Conservation (phyloP, 2,329 filamentous ascomycete species). For the Trichoderma harzianum region DNA sequence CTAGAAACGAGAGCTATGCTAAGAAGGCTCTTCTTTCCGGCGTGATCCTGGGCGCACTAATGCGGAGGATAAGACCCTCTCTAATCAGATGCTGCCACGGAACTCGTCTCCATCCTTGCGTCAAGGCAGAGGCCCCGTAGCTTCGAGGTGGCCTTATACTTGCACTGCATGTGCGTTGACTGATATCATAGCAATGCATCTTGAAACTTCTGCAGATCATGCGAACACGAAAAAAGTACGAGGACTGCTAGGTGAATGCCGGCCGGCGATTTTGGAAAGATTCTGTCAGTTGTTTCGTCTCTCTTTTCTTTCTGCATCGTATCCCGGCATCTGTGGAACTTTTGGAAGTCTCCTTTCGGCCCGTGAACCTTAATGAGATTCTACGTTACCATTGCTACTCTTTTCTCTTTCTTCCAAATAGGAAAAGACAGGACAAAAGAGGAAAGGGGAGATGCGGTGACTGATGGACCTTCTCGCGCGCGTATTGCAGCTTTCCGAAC, state of each 20-base stretch:
- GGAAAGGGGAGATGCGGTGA: background rate
- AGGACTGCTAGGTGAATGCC: background rate
- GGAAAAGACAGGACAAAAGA: background rate
- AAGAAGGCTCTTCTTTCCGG: background rate
- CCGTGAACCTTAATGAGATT: background rate
- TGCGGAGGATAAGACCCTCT: conserved; percentile 8
- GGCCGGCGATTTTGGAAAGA: background rate
- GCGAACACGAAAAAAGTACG: background rate
- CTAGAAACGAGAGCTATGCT: conserved; percentile 7
- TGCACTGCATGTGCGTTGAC: background rate
- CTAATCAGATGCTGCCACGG: conserved; percentile 17
- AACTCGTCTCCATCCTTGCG: background rate
- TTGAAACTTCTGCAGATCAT: background rate
- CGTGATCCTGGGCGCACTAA: conserved; percentile 11
- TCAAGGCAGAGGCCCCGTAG: background rate
- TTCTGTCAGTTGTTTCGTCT: background rate
- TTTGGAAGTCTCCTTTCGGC: background rate
- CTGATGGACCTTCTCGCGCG: background rate
- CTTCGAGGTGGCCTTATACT: background rate
- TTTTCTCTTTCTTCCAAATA: background rate
- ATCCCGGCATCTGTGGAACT: background rate
- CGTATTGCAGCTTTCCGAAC: background rate
- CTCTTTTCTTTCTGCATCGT: background rate
- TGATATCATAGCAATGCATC: conserved; percentile 3
- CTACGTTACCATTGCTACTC: background rate